phyloP scores from a whole-genome alignment of 495 filamentous ascomycete species.

The Hyaloscypha hepaticicola region DNA sequence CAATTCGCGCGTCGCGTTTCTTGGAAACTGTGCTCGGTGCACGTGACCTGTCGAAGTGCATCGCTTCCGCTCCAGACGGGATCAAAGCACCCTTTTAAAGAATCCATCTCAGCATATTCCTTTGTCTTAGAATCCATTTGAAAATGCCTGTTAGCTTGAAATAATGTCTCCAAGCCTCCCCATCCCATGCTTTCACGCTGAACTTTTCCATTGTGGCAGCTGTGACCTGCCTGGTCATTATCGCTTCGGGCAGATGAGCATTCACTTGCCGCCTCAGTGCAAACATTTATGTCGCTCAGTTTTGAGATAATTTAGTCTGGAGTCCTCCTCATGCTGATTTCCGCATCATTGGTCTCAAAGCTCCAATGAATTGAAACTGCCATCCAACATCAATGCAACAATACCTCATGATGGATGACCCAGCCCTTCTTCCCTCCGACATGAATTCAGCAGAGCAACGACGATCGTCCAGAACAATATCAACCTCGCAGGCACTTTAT shows the following conservation, averaged over 20 bases:
- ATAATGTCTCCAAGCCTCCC: not conserved
- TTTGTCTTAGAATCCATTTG: not conserved
- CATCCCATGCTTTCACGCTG: not conserved
- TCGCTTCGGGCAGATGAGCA: not conserved
- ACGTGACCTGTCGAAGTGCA: too few species aligned
- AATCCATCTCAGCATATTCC: not conserved
- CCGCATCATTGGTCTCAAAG: not conserved
- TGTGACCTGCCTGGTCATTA: not conserved
- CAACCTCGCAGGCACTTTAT: not conserved
- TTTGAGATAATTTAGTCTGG: not conserved
- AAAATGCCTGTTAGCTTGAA: not conserved
- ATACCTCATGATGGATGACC: constrained; percentile 7
- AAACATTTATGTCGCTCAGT: not conserved
- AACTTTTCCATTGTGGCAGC: not conserved
- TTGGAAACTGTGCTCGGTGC: not conserved
- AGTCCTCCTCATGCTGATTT: not conserved
- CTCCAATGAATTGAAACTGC: not conserved
- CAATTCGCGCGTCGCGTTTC: not conserved
- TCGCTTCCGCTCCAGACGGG: not conserved
- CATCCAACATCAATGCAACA: not conserved
- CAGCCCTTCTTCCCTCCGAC: not conserved
- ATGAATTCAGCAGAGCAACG: constrained; percentile 4
- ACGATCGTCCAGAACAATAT: constrained; percentile 13
- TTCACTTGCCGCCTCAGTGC: not conserved
- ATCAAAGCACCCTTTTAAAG: not conserved